Base-by-base conservation (phyloP, 352 stramenopile species). In the Sclerospora graminicola region DNA sequence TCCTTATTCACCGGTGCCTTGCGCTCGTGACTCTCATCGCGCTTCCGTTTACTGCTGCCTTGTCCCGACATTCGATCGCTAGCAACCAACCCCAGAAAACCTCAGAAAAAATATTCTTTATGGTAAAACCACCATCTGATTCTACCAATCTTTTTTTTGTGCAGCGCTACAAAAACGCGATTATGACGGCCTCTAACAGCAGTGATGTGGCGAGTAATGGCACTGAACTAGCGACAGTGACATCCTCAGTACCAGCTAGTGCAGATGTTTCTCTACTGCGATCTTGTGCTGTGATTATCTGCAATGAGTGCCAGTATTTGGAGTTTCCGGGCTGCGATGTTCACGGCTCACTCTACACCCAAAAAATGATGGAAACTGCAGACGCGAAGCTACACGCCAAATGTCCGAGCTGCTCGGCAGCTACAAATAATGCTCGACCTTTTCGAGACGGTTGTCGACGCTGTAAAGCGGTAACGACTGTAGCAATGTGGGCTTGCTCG, bases 271-370 rank as follows among this genome's bases (percentile, higher is more conserved):
- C 47, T 4, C 51, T 44, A 19, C 64, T 94, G 48, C 80, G 82
- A 0, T 58, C 53, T 14, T 94, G 90, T 42, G 78, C 78, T 5
- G 76, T 80, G 21, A 90, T 94, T 50, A 52, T 91, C 7, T 94
- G 82, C 57, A 66, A 61, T 54, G 57, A 75, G 20, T 94, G 82
- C 37, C 63, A 79, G n/a, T 94, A 89, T 49, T 52, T 94, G 14
- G 82, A 94, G 54, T 94, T 94, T 43, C 82, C 82, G 0, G 82
- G 82, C 29, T 94, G 82, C 44, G 80, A 94, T 42, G 70, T 90
- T 6, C 82, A 94, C 39, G 78, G 81, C 36, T 60, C 86, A 1
- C 47, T 94, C 21, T 94, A 92, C 45, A 89, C 80, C 5, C 63
- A 94, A 27, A 61, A 60, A 32, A 41, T 84, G n/a, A 24, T 45